Evolutionary conservation across 306 rosid genomes (phyloP), one percentile per base, ranked within the genome.

Genomic region (Cucumis melo): DNA sequence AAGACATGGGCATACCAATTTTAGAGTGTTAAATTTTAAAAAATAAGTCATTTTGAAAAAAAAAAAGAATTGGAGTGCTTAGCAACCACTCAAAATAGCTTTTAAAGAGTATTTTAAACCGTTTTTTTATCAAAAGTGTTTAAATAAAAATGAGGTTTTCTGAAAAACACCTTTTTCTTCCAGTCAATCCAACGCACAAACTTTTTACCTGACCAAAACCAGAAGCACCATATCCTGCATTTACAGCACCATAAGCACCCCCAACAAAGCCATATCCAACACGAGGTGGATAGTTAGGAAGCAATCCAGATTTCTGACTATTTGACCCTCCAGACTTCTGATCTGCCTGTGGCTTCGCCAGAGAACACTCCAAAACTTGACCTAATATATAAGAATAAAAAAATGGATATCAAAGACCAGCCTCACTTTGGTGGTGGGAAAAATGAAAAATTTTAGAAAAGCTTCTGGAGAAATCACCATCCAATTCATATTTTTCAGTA

Each of bases 261-360:
- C 94, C 98, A 78, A 84, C 84, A 84, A 87, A 59, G 76, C 93
- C 92, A 82, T 86, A 91, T 76, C 93, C 93, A 79, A 79, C 80
- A 48, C 65, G 91, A 80, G 95, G 91, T 21, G 93, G 94, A 87
- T 91, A 94, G 77, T 82, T 89, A 15, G 96, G 91, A 87, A 94
- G 92, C 84, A 90, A 79, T 67, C 96, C 98, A 54, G 90, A 68
- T 78, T 86, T 91, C 79, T 80, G 94, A 51, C 81, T 66, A 81
- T 85, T 87, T 51, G 87, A 83, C 59, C 89, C 97, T 71, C 86
- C 88, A 58, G 93, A 81, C 82, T 88, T 94, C 76, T 91, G 97
- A 81, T 90, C 97, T 70, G 90, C 86, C 85, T 94, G 98, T 51
- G 98, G 98, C 84, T 92, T 91, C 80, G 98, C 98, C 71, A 94